Conservation (phyloP, 2,329 filamentous ascomycete species). For the Colletotrichum lini region DNA sequence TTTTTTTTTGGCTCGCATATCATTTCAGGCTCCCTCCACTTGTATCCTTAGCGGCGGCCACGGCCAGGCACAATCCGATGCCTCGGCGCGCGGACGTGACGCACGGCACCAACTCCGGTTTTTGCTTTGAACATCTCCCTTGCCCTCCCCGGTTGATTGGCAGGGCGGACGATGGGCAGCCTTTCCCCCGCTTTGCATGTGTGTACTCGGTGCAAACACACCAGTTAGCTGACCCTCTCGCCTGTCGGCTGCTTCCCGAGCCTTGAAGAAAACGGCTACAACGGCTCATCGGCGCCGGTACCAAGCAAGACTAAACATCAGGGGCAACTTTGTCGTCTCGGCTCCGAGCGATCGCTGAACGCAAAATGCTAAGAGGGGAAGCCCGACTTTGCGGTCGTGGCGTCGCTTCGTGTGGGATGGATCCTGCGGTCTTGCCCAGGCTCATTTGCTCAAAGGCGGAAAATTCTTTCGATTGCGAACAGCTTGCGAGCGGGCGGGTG, state of each 20-base stretch:
- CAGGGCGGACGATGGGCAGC: background rate
- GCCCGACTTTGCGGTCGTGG: too few relatives aligned
- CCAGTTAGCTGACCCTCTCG: too few relatives aligned
- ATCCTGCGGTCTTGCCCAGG: background rate
- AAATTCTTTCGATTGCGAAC: background rate
- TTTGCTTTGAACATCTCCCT: slow-evolving; percentile 14
- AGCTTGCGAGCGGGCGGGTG: background rate
- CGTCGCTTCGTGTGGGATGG: background rate
- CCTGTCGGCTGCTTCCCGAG: slow-evolving; percentile 28
- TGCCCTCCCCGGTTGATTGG: slow-evolving; percentile 12
- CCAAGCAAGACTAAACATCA: slow-evolving; percentile 14
- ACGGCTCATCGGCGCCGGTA: background rate
- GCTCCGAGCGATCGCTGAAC: slow-evolving; percentile 21
- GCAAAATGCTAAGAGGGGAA: slow-evolving; percentile 2
- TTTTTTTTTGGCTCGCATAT: slow-evolving; percentile 18
- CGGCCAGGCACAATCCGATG: slow-evolving; percentile 1
- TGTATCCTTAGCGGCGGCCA: slow-evolving; percentile 23
- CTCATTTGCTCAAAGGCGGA: background rate
- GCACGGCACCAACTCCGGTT: slow-evolving; percentile 27
- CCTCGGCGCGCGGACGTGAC: slow-evolving; percentile 8
- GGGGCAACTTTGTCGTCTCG: slow-evolving; percentile 35
- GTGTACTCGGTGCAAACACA: too few relatives aligned
- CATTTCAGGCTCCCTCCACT: background rate
- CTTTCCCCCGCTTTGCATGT: background rate
- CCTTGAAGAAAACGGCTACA: background rate